Percentiles rank a stretch among this genome's conserved stretches.
Conservation (phyloP, 2,329 filamentous ascomycete genomes). For the Gremmenia infestans region DNA sequence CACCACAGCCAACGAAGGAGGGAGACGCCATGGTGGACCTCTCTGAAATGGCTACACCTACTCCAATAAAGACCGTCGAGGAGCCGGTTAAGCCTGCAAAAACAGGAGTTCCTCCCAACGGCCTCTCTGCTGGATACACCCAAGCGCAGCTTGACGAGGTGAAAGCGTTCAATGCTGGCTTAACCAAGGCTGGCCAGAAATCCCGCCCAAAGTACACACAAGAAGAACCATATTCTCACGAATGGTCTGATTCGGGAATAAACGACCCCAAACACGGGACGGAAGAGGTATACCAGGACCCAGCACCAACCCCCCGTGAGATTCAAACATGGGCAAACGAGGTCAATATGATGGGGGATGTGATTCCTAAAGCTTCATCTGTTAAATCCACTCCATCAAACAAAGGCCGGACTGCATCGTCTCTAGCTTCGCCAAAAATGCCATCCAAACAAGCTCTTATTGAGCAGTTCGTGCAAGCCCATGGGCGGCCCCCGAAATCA, state of each 20-base stretch:
- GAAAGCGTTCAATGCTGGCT: constrained; percentile 16
- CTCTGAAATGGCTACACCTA: constrained; percentile 1
- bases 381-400: neutral
- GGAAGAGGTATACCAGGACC: neutral
- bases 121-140: constrained; percentile 15
- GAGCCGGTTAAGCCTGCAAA: neutral
- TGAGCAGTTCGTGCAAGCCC: constrained; percentile 7
- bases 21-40: constrained; percentile 8
- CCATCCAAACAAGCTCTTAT: constrained; percentile 1
- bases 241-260: neutral
- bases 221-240: constrained; percentile 1
- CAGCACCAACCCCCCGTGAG: constrained; percentile 8
- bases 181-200: constrained; percentile 21
- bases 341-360: neutral
- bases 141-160: constrained; percentile 21
- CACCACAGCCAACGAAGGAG: neutral
- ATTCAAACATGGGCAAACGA: constrained; percentile 17
- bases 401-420: neutral
- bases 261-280: neutral
- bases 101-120: constrained; percentile 2
- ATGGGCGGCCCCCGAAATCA: constrained; percentile 9
- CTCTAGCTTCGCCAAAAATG: neutral
- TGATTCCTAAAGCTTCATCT: neutral
- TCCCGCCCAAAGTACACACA: constrained; percentile 1
- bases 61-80: neutral